Evolutionary conservation across 805 yeast genomes (phyloP).

Genomic region (Ogataea thermomethanolica): DNA sequence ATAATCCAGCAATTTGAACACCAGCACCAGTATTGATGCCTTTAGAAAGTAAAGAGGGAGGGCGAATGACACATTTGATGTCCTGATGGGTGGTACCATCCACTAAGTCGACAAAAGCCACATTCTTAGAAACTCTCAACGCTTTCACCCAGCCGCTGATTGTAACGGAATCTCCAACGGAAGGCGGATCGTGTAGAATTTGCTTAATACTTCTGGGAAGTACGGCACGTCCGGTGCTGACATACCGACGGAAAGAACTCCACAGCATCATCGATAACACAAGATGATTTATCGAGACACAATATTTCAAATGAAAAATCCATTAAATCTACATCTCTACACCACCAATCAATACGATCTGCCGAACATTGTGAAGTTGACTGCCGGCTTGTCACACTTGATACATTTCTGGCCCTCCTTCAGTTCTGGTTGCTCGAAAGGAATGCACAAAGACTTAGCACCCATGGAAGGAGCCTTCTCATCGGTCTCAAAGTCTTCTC

Average conservation of each 20-base stretch:
- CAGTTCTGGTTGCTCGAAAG: conserved; percentile 85
- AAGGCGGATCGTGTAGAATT: conserved; percentile 35
- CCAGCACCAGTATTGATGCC: conserved; percentile 39
- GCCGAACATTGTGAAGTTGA: conserved; percentile 91
- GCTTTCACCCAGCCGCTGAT: conserved; percentile 76
- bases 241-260: neutral
- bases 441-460: conserved; percentile 97
- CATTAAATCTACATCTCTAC: conserved; percentile 5
- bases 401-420: conserved; percentile 81
- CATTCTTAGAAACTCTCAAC: conserved; percentile 66
- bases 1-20: conserved; percentile 29
- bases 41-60: conserved; percentile 31
- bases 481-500: conserved; percentile 84
- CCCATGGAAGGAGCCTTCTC: conserved; percentile 99
- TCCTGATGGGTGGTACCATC: conserved; percentile 68
- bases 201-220: conserved; percentile 27
- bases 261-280: neutral
- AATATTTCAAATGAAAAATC: neutral
- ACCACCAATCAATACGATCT: conserved; percentile 76
- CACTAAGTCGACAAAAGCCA: conserved; percentile 72
- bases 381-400: conserved; percentile 73
- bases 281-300: neutral
- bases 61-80: conserved; percentile 54
- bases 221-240: neutral
- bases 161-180: conserved; percentile 34